A percentile compares a stretch with the other conserved stretches of the same genome.
Conservation (phyloP, 2,329 filamentous ascomycete species). For the Ophiostoma tasmaniense region DNA sequence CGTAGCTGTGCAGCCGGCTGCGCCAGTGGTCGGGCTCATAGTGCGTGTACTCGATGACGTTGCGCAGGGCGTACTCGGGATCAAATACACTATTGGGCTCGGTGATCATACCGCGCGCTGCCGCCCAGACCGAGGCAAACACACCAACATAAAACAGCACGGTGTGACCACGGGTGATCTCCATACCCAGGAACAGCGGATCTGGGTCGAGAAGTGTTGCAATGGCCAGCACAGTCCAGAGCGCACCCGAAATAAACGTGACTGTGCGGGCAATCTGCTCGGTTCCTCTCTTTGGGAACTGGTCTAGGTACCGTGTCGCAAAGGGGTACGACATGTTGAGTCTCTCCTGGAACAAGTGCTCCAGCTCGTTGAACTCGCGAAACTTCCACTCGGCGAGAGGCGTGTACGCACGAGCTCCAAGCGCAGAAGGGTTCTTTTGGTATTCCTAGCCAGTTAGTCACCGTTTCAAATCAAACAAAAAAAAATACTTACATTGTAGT, state of each 20-base stretch:
- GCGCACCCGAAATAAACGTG: constrained; percentile 76
- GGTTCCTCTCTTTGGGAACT: constrained; percentile 92
- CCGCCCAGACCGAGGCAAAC: constrained; percentile 73
- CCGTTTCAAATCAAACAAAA: background rate
- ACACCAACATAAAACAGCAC: constrained; percentile 85
- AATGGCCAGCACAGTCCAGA: constrained; percentile 76
- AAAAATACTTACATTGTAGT: constrained; percentile 64
- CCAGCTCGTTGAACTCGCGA: constrained; percentile 93
- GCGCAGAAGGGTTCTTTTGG: constrained; percentile 80
- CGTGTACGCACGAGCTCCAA: constrained; percentile 85
- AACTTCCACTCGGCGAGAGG: constrained; percentile 97
- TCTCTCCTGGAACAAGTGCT: constrained; percentile 82
- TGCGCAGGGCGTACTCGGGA: constrained; percentile 77
- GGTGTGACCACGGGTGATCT: constrained; percentile 80
- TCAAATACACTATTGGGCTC: constrained; percentile 87
- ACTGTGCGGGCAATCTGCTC: constrained; percentile 78
- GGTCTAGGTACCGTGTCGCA: constrained; percentile 83
- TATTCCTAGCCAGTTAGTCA: constrained; percentile 60
- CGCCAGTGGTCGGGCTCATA: constrained; percentile 88
- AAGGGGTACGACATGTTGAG: constrained; percentile 93
- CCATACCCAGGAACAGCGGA: constrained; percentile 72
- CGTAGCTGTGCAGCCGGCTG: constrained; percentile 80
- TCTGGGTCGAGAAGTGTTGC: constrained; percentile 85
- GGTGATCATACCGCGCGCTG: constrained; percentile 73
- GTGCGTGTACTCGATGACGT: constrained; percentile 87